These are phyloP conservation scores for Rhizoclosmatium sp. DNA, from an alignment of 192 early-diverging fungal genomes.

Conservation along the genomic window DNA sequence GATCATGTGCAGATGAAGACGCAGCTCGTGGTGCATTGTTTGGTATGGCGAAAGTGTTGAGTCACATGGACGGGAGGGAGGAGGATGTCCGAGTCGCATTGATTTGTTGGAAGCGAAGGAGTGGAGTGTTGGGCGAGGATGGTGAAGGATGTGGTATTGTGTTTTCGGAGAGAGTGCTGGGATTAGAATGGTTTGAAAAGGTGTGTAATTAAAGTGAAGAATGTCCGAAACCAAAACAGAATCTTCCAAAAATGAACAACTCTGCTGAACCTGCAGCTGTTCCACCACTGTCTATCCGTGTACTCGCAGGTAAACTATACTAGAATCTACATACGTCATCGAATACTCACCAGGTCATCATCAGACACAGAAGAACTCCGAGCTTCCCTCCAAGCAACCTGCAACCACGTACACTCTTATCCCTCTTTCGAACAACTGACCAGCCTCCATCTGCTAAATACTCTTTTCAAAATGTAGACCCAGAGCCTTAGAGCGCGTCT, in stretches of 20 bases:
- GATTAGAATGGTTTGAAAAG: constrained; percentile 32
- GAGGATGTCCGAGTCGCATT: constrained; percentile 21
- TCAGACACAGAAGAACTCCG: neutral
- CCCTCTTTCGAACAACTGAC: neutral
- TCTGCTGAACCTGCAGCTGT: too few species aligned
- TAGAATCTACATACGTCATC: too few species aligned
- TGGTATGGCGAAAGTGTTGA: constrained; percentile 31
- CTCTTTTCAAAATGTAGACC: neutral
- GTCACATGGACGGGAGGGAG: constrained; percentile 30
- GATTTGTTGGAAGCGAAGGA: constrained; percentile 35
- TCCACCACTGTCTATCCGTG: too few species aligned
- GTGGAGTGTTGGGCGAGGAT: constrained; percentile 14
- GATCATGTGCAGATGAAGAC: constrained; percentile 16
- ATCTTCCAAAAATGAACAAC: too few species aligned
- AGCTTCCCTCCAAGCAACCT: neutral
- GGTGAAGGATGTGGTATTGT: constrained; percentile 22
- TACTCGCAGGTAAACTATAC: too few species aligned
- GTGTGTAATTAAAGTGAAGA: too few species aligned
- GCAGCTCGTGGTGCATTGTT: constrained; percentile 13
- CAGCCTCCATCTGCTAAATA: neutral
- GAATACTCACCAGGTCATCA: too few species aligned
- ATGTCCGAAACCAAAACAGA: too few species aligned
- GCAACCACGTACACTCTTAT: neutral
- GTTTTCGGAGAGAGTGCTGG: constrained; percentile 15
- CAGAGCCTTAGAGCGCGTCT: constrained; percentile 3